phyloP scores from a whole-genome alignment of 768 basidiomycete genomes.

The Lepiota brunneoincarnata region DNA sequence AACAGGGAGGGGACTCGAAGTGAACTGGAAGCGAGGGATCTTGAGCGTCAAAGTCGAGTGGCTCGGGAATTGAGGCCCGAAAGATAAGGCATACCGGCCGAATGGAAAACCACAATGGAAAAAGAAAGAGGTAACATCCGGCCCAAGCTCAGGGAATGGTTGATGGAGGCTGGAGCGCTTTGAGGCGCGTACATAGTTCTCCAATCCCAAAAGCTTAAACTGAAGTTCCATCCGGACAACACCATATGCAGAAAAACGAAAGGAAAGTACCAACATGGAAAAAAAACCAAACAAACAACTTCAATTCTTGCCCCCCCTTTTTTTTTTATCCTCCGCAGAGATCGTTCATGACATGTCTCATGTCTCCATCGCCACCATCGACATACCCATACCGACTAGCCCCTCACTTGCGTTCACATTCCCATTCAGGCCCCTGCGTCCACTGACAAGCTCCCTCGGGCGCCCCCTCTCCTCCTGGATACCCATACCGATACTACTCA shows the following conservation, averaged over 20 bases:
- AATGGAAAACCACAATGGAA: background rate
- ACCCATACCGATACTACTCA: background rate
- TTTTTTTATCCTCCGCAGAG: background rate
- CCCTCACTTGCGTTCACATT: slow-evolving; percentile 11
- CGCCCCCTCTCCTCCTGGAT: slow-evolving; percentile 19
- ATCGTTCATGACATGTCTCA: slow-evolving; percentile 10
- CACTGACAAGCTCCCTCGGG: slow-evolving; percentile 18
- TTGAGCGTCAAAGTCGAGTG: background rate
- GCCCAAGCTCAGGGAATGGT: too few relatives aligned
- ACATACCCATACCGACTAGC: too few relatives aligned
- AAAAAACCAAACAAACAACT: background rate
- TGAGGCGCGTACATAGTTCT: too few relatives aligned
- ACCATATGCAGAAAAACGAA: too few relatives aligned
- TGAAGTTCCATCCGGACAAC: too few relatives aligned
- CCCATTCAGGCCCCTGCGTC: slow-evolving; percentile 7
- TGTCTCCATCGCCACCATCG: slow-evolving; percentile 22
- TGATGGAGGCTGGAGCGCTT: too few relatives aligned
- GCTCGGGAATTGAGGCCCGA: background rate
- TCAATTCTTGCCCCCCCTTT: too few relatives aligned
- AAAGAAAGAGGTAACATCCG: too few relatives aligned
- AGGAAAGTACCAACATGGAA: background rate
- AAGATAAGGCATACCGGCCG: background rate
- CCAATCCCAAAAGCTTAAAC: too few relatives aligned
- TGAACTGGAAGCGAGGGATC: too few relatives aligned
- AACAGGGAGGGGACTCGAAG: too few relatives aligned